Evolutionary conservation across 2,329 filamentous ascomycete genomes (phyloP).

Genomic region (Capronia coronata): DNA sequence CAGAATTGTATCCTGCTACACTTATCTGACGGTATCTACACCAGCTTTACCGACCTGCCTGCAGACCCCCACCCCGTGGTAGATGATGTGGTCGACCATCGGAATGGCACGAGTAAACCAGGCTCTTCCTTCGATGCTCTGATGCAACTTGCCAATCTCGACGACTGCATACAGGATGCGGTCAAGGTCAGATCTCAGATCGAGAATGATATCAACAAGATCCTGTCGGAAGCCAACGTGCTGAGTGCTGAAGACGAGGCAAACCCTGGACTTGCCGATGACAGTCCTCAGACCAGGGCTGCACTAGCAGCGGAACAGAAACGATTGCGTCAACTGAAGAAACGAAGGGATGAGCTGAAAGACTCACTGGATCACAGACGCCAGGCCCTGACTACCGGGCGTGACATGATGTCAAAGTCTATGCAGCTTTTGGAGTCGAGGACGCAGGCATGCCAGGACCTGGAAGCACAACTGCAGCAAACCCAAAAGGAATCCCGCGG

Average conservation of each 20-base stretch:
- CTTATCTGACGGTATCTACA: slow-evolving; percentile 79
- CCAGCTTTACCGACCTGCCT: slow-evolving; percentile 62
- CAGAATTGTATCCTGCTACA: slow-evolving; percentile 80
- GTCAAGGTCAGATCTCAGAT: slow-evolving; percentile 68
- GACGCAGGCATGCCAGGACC: slow-evolving; percentile 9
- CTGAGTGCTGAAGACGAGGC: slow-evolving; percentile 36
- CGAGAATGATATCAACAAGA: slow-evolving; percentile 65
- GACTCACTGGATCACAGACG: slow-evolving; percentile 35
- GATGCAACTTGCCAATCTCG: slow-evolving; percentile 80
- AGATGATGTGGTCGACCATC: slow-evolving; percentile 14
- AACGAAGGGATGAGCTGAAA: slow-evolving; percentile 38
- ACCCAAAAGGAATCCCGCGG: slow-evolving; percentile 61
- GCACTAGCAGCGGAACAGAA: slow-evolving; percentile 24
- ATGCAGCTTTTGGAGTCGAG: slow-evolving; percentile 7
- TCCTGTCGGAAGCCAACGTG: slow-evolving; percentile 16
- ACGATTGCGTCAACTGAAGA: slow-evolving; percentile 29
- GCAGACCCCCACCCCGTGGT: slow-evolving; percentile 31
- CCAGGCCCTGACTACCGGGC: slow-evolving; percentile 15
- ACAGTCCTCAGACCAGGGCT: slow-evolving; percentile 27
- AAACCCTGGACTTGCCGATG: slow-evolving; percentile 33
- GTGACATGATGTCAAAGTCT: slow-evolving; percentile 8
- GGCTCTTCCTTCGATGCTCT: slow-evolving; percentile 82
- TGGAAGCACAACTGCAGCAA: slow-evolving; percentile 10
- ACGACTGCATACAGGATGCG: slow-evolving; percentile 86
- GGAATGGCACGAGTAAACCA: slow-evolving; percentile 11